Evolutionary conservation across 441 rosid species (phyloP).

Genomic region (Adansonia madagascariensis): DNA sequence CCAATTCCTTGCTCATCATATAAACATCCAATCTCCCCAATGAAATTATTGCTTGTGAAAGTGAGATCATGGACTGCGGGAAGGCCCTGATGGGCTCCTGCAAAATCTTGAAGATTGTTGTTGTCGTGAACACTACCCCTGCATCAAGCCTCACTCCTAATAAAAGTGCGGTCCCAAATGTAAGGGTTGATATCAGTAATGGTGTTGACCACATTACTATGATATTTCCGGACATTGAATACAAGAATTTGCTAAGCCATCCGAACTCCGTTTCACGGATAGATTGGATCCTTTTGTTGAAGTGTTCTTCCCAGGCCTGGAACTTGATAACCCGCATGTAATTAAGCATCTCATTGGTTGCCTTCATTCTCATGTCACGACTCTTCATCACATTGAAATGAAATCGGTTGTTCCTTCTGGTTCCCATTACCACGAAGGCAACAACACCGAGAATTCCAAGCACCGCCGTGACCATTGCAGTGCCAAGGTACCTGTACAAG

Average conservation of each 20-base stretch:
- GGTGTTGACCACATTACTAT: slow-evolving; percentile 88
- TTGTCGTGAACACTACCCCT: slow-evolving; percentile 83
- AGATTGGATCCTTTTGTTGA: slow-evolving; percentile 67
- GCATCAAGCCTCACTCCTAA: slow-evolving; percentile 81
- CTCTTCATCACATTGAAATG: slow-evolving; percentile 67
- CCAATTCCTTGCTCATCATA: slow-evolving; percentile 81
- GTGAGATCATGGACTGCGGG: slow-evolving; percentile 92
- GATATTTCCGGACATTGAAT: slow-evolving; percentile 72
- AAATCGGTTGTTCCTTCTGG: slow-evolving; percentile 68
- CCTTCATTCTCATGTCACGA: slow-evolving; percentile 90
- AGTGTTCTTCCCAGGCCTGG: slow-evolving; percentile 96
- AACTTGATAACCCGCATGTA: slow-evolving; percentile 93
- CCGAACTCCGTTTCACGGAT: slow-evolving; percentile 71
- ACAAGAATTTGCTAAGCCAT: slow-evolving; percentile 87
- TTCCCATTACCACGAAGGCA: slow-evolving; percentile 56
- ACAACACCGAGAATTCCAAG: slow-evolving; percentile 58
- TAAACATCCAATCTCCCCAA: slow-evolving; percentile 71
- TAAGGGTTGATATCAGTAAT: slow-evolving; percentile 66
- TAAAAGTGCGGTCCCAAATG: slow-evolving; percentile 71
- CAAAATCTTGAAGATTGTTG: slow-evolving; percentile 81
- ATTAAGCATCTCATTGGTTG: slow-evolving; percentile 90
- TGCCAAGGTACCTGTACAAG: slow-evolving; percentile 64
- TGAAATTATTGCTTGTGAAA: slow-evolving; percentile 93
- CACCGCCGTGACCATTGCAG: slow-evolving; percentile 58
- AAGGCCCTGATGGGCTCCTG: slow-evolving; percentile 89